phyloP scores from a whole-genome alignment of 805 yeast species.

The Metschnikowia kofuensis region DNA sequence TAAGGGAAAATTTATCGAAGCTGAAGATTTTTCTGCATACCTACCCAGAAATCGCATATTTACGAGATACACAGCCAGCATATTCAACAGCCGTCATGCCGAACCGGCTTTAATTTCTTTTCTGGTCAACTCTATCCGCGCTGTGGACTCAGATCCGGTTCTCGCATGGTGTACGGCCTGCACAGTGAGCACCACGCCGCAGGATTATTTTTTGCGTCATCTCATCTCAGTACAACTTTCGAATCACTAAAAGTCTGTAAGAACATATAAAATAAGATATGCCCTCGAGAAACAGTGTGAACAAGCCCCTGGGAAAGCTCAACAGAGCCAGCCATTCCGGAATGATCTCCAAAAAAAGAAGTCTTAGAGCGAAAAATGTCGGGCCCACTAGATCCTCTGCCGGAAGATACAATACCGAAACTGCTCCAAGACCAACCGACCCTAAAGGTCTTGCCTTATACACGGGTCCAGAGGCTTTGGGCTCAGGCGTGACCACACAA shows the following conservation, averaged over 20 bases:
- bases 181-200: neutral
- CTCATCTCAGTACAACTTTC: slow-evolving; percentile 6
- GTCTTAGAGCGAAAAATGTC: slow-evolving; percentile 41
- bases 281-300: slow-evolving; percentile 82
- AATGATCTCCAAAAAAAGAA: slow-evolving; percentile 52
- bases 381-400: slow-evolving; percentile 47
- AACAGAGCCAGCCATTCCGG: slow-evolving; percentile 49
- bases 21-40: too few relatives aligned
- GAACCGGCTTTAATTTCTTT: too few relatives aligned
- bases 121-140: too few relatives aligned
- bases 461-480: slow-evolving; percentile 29
- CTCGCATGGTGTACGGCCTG: neutral
- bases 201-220: slow-evolving; percentile 4
- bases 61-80: too few relatives aligned
- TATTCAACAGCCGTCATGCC: too few relatives aligned
- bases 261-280: slow-evolving; percentile 45
- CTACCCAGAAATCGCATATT: too few relatives aligned
- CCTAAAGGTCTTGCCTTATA: slow-evolving; percentile 45
- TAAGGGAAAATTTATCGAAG: too few relatives aligned
- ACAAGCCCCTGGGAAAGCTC: slow-evolving; percentile 68
- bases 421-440: slow-evolving; percentile 33
- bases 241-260: neutral
- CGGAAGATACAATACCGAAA: slow-evolving; percentile 32
- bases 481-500: slow-evolving; percentile 48
- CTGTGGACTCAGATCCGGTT: neutral